These are phyloP conservation scores for Dendrobium chrysotoxum DNA, from an alignment of 106 monocot genomes.

Conservation along the genomic window DNA sequence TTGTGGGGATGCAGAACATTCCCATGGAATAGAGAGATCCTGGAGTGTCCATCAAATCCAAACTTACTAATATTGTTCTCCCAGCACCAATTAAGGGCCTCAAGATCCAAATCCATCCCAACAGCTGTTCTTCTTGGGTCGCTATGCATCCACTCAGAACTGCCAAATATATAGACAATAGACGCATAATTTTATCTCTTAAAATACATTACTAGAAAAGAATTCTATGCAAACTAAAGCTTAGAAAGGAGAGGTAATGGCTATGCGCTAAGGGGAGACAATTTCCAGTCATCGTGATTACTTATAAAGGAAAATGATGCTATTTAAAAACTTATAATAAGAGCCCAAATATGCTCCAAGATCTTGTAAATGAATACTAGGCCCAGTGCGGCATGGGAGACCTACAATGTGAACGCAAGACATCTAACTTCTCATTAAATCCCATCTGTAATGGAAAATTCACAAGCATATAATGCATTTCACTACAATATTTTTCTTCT, in stretches of 20 bases:
- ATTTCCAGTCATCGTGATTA: neutral
- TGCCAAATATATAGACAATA: slow-evolving; percentile 15
- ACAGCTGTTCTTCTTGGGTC: slow-evolving; percentile 78
- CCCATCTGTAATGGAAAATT: no score
- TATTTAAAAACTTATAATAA: neutral
- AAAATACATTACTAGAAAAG: neutral
- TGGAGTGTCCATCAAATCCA: slow-evolving; percentile 58
- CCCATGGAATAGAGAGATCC: slow-evolving; percentile 82
- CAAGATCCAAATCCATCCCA: slow-evolving; percentile 82
- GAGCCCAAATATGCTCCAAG: no score
- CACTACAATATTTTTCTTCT: no score
- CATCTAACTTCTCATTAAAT: no score
- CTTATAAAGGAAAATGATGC: neutral
- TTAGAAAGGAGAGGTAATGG: neutral
- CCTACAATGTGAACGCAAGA: no score
- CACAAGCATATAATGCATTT: no score
- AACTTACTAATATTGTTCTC: slow-evolving; percentile 63
- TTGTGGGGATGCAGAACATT: slow-evolving; percentile 70
- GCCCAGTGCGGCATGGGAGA: no score
- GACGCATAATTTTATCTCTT: neutral
- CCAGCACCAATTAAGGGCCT: slow-evolving; percentile 77
- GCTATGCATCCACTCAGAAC: slow-evolving; percentile 67
- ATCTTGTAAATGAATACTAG: no score
- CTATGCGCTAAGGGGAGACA: neutral
- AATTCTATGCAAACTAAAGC: neutral